phyloP scores from a whole-genome alignment of 257 asterid species.

The Scutellaria galericulata region DNA sequence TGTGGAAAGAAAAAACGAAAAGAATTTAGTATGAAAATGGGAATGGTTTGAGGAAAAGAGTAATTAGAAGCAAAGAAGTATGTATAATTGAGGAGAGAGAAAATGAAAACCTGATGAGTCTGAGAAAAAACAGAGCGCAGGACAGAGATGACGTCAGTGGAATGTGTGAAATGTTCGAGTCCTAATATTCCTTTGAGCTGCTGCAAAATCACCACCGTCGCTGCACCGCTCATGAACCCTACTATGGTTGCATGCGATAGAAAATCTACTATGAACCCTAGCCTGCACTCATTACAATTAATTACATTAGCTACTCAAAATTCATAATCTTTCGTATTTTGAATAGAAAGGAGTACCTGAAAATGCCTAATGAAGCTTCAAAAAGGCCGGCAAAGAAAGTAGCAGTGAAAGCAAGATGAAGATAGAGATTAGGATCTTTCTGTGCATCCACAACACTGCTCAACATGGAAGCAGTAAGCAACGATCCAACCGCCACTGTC shows the following conservation, averaged over 20 bases:
- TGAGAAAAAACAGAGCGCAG: conserved; percentile 77
- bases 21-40: neutral
- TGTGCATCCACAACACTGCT: conserved; percentile 53
- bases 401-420: conserved; percentile 85
- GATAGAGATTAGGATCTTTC: conserved; percentile 64
- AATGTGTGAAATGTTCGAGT: conserved; percentile 76
- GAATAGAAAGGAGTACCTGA: conserved; percentile 53
- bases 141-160: conserved; percentile 76
- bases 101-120: conserved; percentile 61
- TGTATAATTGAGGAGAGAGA: conserved; percentile 32
- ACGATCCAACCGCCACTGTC: conserved; percentile 85
- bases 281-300: conserved; percentile 42
- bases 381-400: conserved; percentile 83
- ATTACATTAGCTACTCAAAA: too few relatives aligned
- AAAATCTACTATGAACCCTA: conserved; percentile 94
- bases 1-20: neutral
- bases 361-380: conserved; percentile 69
- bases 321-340: too few relatives aligned
- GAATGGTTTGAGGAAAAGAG: neutral
- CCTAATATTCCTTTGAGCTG: conserved; percentile 85
- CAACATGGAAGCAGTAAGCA: conserved; percentile 75
- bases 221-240: conserved; percentile 98
- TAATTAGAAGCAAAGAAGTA: neutral
- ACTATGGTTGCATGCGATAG: conserved; percentile 97
- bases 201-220: conserved; percentile 86